Percentiles rank a stretch among this genome's conserved stretches.
These are phyloP conservation scores for Chloroidium sp. DNA, from an alignment of 163 green algal species.

Conservation along the genomic window DNA sequence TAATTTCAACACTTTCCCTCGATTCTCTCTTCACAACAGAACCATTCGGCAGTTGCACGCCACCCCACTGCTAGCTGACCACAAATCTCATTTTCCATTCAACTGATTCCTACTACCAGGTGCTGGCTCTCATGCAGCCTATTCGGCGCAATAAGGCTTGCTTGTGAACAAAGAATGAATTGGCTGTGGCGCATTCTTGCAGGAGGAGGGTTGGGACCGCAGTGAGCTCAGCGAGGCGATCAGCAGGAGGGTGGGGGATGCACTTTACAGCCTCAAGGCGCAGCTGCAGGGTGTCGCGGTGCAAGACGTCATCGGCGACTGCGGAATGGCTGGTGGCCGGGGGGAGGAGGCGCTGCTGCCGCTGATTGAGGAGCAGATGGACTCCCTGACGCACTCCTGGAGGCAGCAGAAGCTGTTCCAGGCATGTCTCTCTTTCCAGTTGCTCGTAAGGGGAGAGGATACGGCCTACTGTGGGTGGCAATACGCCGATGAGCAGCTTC, in stretches of 20 bases:
- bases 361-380: conserved; percentile 11
- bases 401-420: neutral
- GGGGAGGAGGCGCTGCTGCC: neutral
- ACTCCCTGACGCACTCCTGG: conserved; percentile 1
- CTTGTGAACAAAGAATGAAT: neutral
- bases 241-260: conserved; percentile 9
- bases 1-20: too few relatives aligned
- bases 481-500: too few relatives aligned
- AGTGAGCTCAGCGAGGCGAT: conserved; percentile 27
- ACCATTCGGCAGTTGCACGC: too few relatives aligned
- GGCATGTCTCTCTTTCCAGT: neutral
- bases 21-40: too few relatives aligned
- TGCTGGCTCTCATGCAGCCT: neutral
- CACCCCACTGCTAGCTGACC: too few relatives aligned
- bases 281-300: conserved; percentile 8
- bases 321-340: neutral
- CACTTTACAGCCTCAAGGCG: conserved; percentile 7
- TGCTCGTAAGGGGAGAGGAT: too few relatives aligned
- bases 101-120: neutral
- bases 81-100: too few relatives aligned
- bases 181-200: neutral
- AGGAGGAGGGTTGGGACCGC: conserved; percentile 30
- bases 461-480: too few relatives aligned
- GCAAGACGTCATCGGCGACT: neutral
- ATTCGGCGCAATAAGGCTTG: too few relatives aligned